Evolutionary conservation across 305 asterid genomes (phyloP).

Genomic region (Fraxinus floribunda): DNA sequence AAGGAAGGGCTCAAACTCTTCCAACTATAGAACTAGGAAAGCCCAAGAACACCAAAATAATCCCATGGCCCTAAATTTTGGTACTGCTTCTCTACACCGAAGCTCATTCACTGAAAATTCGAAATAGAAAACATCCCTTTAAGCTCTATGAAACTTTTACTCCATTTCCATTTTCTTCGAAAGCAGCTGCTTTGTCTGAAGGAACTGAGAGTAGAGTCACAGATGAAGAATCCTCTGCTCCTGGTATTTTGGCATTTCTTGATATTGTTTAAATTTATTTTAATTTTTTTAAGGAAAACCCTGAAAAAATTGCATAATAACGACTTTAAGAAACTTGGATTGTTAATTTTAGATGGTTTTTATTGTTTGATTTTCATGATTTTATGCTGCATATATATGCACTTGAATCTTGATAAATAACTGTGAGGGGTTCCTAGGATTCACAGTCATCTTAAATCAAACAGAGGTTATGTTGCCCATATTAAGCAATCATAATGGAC

Average conservation of each 20-base stretch:
- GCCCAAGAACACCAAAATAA: slow-evolving; percentile 14
- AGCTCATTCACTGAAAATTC: slow-evolving; percentile 27
- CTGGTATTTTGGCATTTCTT: slow-evolving; percentile 36
- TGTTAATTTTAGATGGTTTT: too few species aligned
- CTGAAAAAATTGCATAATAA: background rate
- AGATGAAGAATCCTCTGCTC: slow-evolving; percentile 53
- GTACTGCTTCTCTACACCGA: slow-evolving; percentile 43
- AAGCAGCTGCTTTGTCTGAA: slow-evolving; percentile 59
- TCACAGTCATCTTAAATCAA: too few species aligned
- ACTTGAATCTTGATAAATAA: too few species aligned
- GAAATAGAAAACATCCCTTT: slow-evolving; percentile 35
- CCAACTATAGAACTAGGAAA: background rate
- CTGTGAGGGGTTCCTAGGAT: too few species aligned
- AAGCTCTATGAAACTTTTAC: slow-evolving; percentile 27
- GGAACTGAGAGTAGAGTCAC: slow-evolving; percentile 55
- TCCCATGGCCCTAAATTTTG: slow-evolving; percentile 67
- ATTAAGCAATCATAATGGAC: too few species aligned
- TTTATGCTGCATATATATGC: too few species aligned
- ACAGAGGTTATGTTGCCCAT: too few species aligned
- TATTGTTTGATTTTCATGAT: too few species aligned
- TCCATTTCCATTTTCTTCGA: slow-evolving; percentile 33
- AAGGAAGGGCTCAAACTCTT: background rate
- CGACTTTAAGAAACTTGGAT: background rate
- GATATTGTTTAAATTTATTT: background rate
- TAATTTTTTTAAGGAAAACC: background rate